These are phyloP conservation scores for Westerdykella sp. DNA, from an alignment of 2,329 filamentous ascomycete species.

Conservation along the genomic window DNA sequence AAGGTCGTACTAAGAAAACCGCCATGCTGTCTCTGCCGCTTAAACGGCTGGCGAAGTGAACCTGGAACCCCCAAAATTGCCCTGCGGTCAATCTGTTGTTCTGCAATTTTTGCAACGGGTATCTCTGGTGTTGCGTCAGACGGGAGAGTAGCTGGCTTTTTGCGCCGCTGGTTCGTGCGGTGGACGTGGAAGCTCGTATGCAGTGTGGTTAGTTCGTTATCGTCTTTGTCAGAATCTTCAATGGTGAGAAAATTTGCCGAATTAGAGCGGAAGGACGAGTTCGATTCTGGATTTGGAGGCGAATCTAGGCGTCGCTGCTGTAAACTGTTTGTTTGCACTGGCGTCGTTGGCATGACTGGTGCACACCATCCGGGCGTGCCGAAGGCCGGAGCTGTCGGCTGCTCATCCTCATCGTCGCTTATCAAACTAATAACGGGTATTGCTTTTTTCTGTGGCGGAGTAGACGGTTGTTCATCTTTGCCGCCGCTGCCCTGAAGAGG, in stretches of 20 bases:
- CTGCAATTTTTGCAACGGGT: not conserved
- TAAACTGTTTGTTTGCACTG: too few relatives aligned
- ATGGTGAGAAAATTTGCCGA: not conserved
- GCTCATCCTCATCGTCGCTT: not conserved
- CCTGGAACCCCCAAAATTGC: not conserved
- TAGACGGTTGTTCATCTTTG: not conserved
- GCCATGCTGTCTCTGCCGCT: not conserved
- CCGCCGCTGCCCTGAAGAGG: too few relatives aligned
- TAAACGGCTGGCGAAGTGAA: not conserved
- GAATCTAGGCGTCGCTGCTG: too few relatives aligned
- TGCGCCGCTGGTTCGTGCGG: not conserved
- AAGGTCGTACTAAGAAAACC: not conserved
- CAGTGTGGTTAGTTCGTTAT: not conserved
- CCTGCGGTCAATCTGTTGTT: not conserved
- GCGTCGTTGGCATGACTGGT: not conserved
- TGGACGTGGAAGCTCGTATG: not conserved
- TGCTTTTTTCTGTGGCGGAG: not conserved
- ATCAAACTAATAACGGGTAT: not conserved
- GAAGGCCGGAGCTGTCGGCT: not conserved
- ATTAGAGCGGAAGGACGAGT: too few relatives aligned
- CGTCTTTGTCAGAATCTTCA: not conserved
- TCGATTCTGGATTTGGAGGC: too few relatives aligned
- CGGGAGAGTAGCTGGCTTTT: not conserved
- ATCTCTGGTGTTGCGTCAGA: not conserved
- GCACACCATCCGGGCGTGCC: not conserved